These are phyloP conservation scores for Tetratostichococcus sp. DNA, from an alignment of 139 green algal species.

Conservation along the genomic window DNA sequence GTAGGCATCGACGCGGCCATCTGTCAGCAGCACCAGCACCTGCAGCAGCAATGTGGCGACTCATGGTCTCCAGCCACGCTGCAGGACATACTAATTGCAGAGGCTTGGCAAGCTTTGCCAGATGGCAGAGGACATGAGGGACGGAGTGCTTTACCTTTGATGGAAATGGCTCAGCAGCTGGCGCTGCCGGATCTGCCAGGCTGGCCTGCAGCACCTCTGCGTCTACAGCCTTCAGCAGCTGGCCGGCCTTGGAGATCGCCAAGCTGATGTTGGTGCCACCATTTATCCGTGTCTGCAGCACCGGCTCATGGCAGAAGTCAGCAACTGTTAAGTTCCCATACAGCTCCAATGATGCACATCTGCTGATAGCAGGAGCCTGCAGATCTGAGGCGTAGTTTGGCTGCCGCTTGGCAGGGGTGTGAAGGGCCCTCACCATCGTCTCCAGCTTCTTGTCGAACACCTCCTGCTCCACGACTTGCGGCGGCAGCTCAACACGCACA, in stretches of 20 bases:
- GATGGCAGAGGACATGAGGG: no score
- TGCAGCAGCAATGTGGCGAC: no score
- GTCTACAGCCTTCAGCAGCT: slow-evolving; percentile 41
- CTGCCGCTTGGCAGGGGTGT: no score
- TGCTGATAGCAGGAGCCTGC: no score
- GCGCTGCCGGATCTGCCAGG: not conserved
- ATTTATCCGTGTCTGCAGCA: slow-evolving; percentile 62
- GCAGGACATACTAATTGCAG: no score
- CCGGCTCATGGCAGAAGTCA: not conserved
- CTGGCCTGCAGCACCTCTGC: not conserved
- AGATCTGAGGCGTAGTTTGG: no score
- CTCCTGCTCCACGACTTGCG: not conserved
- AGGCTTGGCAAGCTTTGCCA: not conserved
- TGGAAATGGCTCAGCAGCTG: not conserved
- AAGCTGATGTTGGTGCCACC: slow-evolving; percentile 73
- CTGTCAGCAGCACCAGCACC: slow-evolving; percentile 19
- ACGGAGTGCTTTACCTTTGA: not conserved
- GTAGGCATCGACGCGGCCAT: slow-evolving; percentile 21
- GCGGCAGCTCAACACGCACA: slow-evolving; percentile 13
- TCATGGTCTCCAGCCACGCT: no score
- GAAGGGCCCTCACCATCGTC: not conserved
- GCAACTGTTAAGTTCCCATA: not conserved
- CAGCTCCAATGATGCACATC: no score
- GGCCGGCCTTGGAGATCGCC: slow-evolving; percentile 51
- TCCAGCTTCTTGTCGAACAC: not conserved